phyloP scores from a whole-genome alignment of 2,329 filamentous ascomycete genomes.

The Aspergillus phoenicis region DNA sequence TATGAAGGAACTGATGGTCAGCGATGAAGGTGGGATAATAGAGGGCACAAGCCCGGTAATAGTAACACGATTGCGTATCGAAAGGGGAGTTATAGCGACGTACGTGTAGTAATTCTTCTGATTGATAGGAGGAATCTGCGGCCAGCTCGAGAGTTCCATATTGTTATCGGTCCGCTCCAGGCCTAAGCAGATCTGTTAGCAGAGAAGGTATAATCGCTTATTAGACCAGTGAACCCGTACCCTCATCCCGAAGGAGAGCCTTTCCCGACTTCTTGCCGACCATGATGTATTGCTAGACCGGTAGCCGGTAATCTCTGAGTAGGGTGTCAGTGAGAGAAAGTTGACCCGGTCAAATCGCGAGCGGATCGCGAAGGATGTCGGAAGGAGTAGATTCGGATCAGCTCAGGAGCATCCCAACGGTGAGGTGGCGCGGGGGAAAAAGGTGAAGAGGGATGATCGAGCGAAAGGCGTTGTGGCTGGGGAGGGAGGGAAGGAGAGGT shows the following conservation, averaged over 20 bases:
- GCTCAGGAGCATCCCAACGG: not conserved
- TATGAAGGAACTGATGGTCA: conserved; percentile 41
- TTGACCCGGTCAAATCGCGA: conserved; percentile 3
- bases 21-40: not conserved
- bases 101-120: conserved; percentile 99
- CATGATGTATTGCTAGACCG: conserved; percentile 47
- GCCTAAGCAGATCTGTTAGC: conserved; percentile 55
- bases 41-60: not conserved
- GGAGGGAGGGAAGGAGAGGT: not conserved
- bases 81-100: conserved; percentile 33
- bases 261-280: conserved; percentile 68
- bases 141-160: conserved; percentile 94
- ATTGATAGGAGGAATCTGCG: conserved; percentile 89
- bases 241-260: conserved; percentile 63
- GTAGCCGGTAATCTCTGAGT: conserved; percentile 11
- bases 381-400: not conserved
- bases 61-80: not conserved
- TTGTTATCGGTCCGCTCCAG: conserved; percentile 97
- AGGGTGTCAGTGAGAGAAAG: conserved; percentile 1
- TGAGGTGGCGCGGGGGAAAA: not conserved
- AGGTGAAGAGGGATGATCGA: not conserved
- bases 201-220: not conserved
- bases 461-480: not conserved
- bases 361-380: conserved; percentile 8
- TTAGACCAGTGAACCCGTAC: conserved; percentile 29